Conservation (phyloP, 2,329 filamentous ascomycete genomes). For the Monosporascus sp. region DNA sequence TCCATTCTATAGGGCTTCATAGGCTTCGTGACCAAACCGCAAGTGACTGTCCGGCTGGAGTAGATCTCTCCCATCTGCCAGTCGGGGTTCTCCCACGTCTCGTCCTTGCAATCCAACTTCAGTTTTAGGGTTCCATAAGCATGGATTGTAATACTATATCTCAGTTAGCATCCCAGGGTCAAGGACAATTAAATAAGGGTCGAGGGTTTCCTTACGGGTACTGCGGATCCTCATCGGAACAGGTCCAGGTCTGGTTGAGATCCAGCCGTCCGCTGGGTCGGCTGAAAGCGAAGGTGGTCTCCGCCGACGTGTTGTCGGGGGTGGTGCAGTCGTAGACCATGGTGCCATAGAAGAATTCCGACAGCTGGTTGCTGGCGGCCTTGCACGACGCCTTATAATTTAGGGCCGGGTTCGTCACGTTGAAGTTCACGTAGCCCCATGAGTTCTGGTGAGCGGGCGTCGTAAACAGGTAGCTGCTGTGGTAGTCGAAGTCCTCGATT, state of each 20-base stretch:
- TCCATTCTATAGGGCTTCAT: conserved; percentile 28
- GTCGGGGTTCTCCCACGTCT: conserved; percentile 30
- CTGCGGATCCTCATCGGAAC: conserved; percentile 32
- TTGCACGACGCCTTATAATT: conserved; percentile 32
- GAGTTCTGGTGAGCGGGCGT: conserved; percentile 47
- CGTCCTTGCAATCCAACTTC: conserved; percentile 29
- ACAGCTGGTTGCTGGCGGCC: conserved; percentile 35
- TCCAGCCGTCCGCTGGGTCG: conserved; percentile 29
- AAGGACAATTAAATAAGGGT: neutral
- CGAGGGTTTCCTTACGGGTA: conserved; percentile 28
- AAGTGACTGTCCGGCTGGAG: conserved; percentile 28
- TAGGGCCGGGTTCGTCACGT: conserved; percentile 41
- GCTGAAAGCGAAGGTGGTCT: conserved; percentile 38
- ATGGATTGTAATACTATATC: conserved; percentile 24
- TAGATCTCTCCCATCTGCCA: conserved; percentile 36
- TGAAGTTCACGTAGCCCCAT: conserved; percentile 43
- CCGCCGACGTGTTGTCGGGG: conserved; percentile 23
- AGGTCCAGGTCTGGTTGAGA: conserved; percentile 46
- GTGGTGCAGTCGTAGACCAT: conserved; percentile 37
- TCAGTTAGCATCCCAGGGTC: conserved; percentile 4
- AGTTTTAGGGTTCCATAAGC: conserved; percentile 28
- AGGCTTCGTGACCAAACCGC: conserved; percentile 22
- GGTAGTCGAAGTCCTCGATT: conserved; percentile 40
- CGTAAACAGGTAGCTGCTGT: conserved; percentile 42
- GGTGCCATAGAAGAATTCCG: conserved; percentile 46